Evolutionary conservation across 2,329 filamentous ascomycete genomes (phyloP).

Genomic region (Bisporella sp.): DNA sequence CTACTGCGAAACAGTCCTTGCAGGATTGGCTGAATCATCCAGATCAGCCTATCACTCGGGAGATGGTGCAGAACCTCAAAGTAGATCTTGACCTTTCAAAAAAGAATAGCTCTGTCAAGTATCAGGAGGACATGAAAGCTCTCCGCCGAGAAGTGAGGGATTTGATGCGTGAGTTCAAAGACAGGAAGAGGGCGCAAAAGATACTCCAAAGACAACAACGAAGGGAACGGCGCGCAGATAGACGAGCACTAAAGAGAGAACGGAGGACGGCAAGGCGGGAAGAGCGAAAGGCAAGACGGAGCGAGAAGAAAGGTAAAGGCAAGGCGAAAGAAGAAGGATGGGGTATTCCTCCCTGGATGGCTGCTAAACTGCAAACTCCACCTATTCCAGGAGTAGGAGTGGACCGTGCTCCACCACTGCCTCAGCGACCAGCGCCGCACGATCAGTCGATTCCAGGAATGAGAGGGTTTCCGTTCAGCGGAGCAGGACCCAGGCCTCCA

Average conservation of each 20-base stretch:
- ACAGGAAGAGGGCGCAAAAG: conserved; percentile 31
- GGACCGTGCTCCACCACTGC: too few relatives aligned
- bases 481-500: not conserved
- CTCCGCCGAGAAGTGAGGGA: conserved; percentile 39
- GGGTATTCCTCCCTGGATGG: not conserved
- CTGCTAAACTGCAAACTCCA: not conserved
- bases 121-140: conserved; percentile 27
- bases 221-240: conserved; percentile 16
- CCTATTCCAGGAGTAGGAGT: not conserved
- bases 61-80: conserved; percentile 35
- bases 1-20: conserved; percentile 37
- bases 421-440: too few relatives aligned
- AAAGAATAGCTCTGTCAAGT: conserved; percentile 3
- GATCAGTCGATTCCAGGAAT: too few relatives aligned
- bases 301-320: conserved; percentile 16
- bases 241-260: conserved; percentile 12
- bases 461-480: not conserved
- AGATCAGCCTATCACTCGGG: conserved; percentile 40
- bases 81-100: conserved; percentile 37
- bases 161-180: conserved; percentile 38
- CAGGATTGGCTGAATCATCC: conserved; percentile 43
- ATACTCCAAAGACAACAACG: conserved; percentile 15
- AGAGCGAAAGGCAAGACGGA: conserved; percentile 15
- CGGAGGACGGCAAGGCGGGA: conserved; percentile 16
- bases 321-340: not conserved